Conservation (phyloP, 1,284 basidiomycete species). For the Puccinia coronata region DNA sequence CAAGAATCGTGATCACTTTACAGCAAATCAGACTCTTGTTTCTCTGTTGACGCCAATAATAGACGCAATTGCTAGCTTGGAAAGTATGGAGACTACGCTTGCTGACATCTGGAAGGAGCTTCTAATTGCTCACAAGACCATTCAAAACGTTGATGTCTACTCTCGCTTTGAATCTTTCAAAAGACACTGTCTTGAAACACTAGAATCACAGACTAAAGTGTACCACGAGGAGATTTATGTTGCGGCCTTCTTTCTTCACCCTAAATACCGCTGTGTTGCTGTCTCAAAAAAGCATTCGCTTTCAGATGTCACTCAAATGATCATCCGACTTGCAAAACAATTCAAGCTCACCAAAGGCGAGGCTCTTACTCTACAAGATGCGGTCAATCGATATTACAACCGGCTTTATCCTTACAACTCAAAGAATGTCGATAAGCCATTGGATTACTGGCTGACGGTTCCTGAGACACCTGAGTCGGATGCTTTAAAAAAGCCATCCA, state of each 20-base stretch:
- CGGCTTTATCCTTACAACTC: conserved; percentile 3
- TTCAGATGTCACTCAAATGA: not conserved
- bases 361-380: not conserved
- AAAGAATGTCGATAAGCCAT: not conserved
- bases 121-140: not conserved
- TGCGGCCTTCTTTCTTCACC: conserved; percentile 31
- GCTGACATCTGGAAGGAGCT: conserved; percentile 33
- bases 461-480: not conserved
- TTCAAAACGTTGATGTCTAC: not conserved
- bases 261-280: not conserved
- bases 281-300: conserved; percentile 23
- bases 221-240: conserved; percentile 23
- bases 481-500: not conserved
- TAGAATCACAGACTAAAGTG: not conserved
- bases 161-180: conserved; percentile 13
- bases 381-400: not conserved
- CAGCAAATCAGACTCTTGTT: conserved; percentile 24
- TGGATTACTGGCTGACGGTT: conserved; percentile 18
- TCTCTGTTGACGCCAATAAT: not conserved
- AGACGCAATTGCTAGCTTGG: not conserved
- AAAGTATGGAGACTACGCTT: conserved; percentile 5
- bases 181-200: not conserved
- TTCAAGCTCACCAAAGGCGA: conserved; percentile 24
- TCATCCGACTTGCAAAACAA: not conserved
- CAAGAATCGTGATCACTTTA: conserved; percentile 43